phyloP scores from a whole-genome alignment of 176 grass and related monocot species.

The Oryza brachyantha region DNA sequence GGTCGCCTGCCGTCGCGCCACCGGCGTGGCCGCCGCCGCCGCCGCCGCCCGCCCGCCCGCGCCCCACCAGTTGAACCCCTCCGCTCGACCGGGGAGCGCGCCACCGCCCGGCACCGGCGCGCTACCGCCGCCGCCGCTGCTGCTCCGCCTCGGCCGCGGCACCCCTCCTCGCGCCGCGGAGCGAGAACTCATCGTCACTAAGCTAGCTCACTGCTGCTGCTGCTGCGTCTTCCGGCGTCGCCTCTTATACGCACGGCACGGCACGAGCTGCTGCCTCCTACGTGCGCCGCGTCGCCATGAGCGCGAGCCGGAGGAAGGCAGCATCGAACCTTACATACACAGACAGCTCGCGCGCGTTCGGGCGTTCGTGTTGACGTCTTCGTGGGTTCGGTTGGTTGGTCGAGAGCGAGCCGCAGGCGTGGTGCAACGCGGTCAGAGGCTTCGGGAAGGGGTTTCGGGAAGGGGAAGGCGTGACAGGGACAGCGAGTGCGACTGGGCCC shows the following conservation, averaged over 20 bases:
- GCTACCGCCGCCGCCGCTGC: not conserved
- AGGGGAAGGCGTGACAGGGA: not conserved
- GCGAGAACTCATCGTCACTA: not conserved
- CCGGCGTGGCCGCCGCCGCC: too few relatives aligned
- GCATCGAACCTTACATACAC: constrained; percentile 16
- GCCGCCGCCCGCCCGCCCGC: not conserved
- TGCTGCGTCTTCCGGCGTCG: not conserved
- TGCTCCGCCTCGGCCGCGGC: constrained; percentile 22
- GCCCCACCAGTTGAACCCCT: constrained; percentile 31
- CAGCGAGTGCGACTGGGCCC: constrained; percentile 6
- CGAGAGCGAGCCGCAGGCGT: not conserved
- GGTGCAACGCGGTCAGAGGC: constrained; percentile 5
- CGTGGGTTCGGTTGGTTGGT: not conserved
- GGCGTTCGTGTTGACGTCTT: constrained; percentile 8
- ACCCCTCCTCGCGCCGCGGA: not conserved
- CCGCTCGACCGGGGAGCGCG: not conserved
- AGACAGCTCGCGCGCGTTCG: not conserved
- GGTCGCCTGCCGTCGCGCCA: constrained; percentile 17
- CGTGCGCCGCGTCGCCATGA: not conserved
- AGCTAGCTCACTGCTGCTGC: not conserved
- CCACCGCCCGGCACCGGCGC: not conserved
- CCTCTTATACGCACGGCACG: constrained; percentile 1
- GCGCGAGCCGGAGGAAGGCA: not conserved
- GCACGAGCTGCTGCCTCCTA: not conserved
- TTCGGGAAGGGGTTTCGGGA: not conserved